phyloP scores from a whole-genome alignment of 257 asterid genomes.

The Hygrophila difformis region DNA sequence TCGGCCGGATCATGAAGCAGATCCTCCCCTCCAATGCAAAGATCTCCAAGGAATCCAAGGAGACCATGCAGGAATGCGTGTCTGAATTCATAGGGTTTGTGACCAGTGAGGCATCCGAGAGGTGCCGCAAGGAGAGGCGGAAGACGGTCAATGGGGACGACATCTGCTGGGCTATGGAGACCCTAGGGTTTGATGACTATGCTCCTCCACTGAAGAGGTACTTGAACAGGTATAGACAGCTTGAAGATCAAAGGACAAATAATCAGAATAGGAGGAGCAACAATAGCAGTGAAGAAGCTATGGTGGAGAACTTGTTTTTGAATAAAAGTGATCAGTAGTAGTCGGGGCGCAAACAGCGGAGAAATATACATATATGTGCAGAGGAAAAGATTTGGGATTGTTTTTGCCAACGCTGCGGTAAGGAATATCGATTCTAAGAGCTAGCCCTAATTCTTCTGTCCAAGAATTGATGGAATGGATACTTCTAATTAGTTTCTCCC shows the following conservation, averaged over 20 bases:
- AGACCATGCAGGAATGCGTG: slow-evolving; percentile 74
- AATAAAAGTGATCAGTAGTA: slow-evolving; percentile 8
- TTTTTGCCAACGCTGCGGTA: no score
- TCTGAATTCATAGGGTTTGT: slow-evolving; percentile 69
- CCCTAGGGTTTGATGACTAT: slow-evolving; percentile 57
- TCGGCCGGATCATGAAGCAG: slow-evolving; percentile 71
- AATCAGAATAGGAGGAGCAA: slow-evolving; percentile 17
- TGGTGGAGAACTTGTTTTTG: slow-evolving; percentile 18
- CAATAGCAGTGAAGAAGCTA: slow-evolving; percentile 13
- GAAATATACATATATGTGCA: no score
- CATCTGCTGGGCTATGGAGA: slow-evolving; percentile 47
- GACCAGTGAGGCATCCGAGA: slow-evolving; percentile 64
- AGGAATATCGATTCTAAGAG: no score
- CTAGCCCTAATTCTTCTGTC: no score
- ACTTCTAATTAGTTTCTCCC: no score
- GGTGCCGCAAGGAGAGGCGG: slow-evolving; percentile 55
- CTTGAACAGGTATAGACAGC: slow-evolving; percentile 49
- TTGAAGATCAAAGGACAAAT: slow-evolving; percentile 40
- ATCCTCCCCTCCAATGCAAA: slow-evolving; percentile 53
- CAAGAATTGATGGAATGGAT: no score
- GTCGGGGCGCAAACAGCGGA: no score
- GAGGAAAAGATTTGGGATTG: no score
- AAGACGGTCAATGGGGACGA: slow-evolving; percentile 74
- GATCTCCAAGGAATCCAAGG: slow-evolving; percentile 71
- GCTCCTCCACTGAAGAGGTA: slow-evolving; percentile 42